Evolutionary conservation across 2,329 filamentous ascomycete genomes (phyloP), one percentile per base, ranked within the genome.

Genomic region (Emergomyces africanus): DNA sequence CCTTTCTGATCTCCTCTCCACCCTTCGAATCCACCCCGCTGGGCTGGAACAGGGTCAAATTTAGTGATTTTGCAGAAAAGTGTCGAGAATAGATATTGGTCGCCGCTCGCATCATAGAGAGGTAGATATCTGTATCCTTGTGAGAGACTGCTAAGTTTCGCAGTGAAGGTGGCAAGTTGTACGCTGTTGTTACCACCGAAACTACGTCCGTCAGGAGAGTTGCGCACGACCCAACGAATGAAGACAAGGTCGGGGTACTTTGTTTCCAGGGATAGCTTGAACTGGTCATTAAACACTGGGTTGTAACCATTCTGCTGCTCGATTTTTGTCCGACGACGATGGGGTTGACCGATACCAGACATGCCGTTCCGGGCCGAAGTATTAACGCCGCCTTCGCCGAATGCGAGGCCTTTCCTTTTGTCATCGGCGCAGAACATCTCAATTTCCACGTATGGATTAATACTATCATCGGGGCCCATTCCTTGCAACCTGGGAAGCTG

Each of bases 381-480:
- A 72, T 87, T 81, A 65, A 82, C 80, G 23, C 84, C 85, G 54
- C 85, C 85, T 66, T 85, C 81, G 39, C 83, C 84, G 57, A 80
- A 82, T 23, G 84, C 83, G 58, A 85, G 80, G 58, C 85, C 86
- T 55, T 89, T 89, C 57, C 86, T 83, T 75, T 94, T 92, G 75
- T 96, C 92, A 72, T 96, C 94, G 46, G 92, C 89, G 67, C 91
- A 88, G 71, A 95, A 94, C 69, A 97, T 87, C 72, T 99, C 92
- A 35, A 97, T 87, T 74, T 97, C 91, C 60, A 97, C 83, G 68
- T 95, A 97, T 0, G 94, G 91, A 69, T 96, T 91, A 74, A 97
- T 85, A 61, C 83, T 86, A 62, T 88, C 82, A 65, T 86, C 86
- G 51, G 81, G 78, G n/a, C 85, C 82, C 63, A 91, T 80, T 58